Percentiles rank a stretch among this genome's conserved stretches.
phyloP scores from a whole-genome alignment of 768 basidiomycete genomes.

The Russula griseocarnosa region DNA sequence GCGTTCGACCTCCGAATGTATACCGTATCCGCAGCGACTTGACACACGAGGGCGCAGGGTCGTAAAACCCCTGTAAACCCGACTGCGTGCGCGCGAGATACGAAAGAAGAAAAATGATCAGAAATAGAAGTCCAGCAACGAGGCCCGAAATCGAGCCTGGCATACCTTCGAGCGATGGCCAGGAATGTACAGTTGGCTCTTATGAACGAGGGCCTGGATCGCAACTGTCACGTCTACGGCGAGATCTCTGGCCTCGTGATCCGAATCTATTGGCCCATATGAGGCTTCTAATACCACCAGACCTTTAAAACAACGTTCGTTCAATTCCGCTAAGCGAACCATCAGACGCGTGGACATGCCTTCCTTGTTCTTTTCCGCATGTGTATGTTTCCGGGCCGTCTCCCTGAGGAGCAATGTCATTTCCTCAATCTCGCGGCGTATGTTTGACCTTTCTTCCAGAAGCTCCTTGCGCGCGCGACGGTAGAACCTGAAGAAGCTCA shows the following conservation, averaged over 20 bases:
- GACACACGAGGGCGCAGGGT: conserved; percentile 68
- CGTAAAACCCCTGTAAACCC: conserved; percentile 82
- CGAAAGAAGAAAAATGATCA: conserved; percentile 5
- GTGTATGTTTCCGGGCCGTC: conserved; percentile 57
- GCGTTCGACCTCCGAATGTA: conserved; percentile 65
- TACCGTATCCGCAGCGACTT: conserved; percentile 74
- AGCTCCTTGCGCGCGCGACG: conserved; percentile 57
- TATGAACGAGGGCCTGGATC: conserved; percentile 74
- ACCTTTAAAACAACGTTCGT: conserved; percentile 41
- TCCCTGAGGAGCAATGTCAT: conserved; percentile 62
- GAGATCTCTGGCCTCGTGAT: conserved; percentile 40
- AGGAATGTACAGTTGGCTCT: conserved; percentile 75
- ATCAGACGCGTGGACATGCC: conserved; percentile 42
- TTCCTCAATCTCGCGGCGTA: conserved; percentile 60
- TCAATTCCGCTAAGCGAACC: conserved; percentile 13
- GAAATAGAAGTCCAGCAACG: background rate
- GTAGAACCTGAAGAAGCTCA: conserved; percentile 51
- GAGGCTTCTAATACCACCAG: conserved; percentile 71
- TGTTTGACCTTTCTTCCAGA: conserved; percentile 60
- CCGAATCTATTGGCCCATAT: conserved; percentile 54
- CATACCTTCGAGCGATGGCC: conserved; percentile 71
- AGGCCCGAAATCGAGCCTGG: conserved; percentile 13
- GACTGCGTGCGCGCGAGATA: conserved; percentile 39
- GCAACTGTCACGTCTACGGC: conserved; percentile 75
- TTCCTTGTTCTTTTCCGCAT: conserved; percentile 60